A percentile compares a stretch with the other conserved stretches of the same genome.
These are phyloP conservation scores for Amesomyces nigricolor DNA, from an alignment of 2,329 filamentous ascomycete species.

Conservation along the genomic window DNA sequence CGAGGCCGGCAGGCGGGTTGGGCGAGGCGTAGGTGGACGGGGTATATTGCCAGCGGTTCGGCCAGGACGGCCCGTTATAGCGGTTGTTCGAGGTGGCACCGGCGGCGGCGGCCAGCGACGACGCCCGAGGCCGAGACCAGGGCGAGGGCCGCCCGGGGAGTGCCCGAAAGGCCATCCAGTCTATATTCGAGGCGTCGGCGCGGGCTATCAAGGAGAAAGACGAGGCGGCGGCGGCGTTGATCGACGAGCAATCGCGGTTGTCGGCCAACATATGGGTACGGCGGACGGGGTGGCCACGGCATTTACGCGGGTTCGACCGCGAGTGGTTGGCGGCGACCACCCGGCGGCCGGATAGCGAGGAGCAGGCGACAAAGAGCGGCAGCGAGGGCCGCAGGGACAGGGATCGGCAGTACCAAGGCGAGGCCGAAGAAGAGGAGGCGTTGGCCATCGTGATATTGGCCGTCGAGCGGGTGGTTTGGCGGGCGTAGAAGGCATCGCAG, in stretches of 20 bases:
- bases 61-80: background rate
- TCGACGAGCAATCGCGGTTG: slow-evolving; percentile 4
- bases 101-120: background rate
- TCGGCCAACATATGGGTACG: slow-evolving; percentile 9
- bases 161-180: background rate
- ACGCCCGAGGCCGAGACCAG: background rate
- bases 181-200: background rate
- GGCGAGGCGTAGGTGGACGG: background rate
- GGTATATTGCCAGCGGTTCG: slow-evolving; percentile 2
- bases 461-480: slow-evolving; percentile 5
- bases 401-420: background rate
- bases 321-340: background rate
- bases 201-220: background rate
- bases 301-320: slow-evolving; percentile 7
- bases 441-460: slow-evolving; percentile 3
- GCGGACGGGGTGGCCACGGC: slow-evolving; percentile 3
- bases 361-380: background rate
- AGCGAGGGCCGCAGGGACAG: background rate
- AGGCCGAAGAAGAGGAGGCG: background rate
- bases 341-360: background rate
- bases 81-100: slow-evolving; percentile 1
- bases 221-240: background rate
- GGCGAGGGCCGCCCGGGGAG: background rate
- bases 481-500: background rate
- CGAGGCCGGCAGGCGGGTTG: background rate